Evolutionary conservation across 2,329 filamentous ascomycete genomes (phyloP), one percentile per base, ranked within the genome.

Genomic region (Fusarium agapanthi): DNA sequence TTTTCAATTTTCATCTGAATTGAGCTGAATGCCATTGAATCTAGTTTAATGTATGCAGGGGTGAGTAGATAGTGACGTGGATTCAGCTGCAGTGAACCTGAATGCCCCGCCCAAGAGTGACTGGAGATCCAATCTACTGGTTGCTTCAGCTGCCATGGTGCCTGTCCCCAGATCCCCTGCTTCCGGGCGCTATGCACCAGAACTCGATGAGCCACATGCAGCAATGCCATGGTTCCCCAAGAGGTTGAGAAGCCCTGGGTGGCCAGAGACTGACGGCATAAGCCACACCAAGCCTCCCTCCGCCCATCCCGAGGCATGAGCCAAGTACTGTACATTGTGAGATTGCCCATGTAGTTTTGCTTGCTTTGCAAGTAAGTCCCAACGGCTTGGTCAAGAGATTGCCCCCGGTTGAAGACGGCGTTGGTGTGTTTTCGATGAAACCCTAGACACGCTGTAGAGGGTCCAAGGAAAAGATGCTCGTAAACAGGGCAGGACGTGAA

Each of bases 111-210:
- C 54, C 38, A 45, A 57, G 55, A 68, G 67, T 61, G 61, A 50
- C 65, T 44, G 38, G 63, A 54, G 57, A 73, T 61, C 58, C 51
- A 69, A 73, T 62, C 57, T 61, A 62, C 61, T 61, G 71, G 63
- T 73, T 70, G 75, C 77, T 77, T 77, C 75, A 77, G 74, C 74
- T 67, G 61, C 64, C 61, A 47, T 51, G 55, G 69, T 28, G 20
- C n/a, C 20, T 9, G 18, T 53, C 50, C 45, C 61, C 73, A 67
- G 68, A 41, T 60, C 63, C 62, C 72, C 72, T 76, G 73, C 48
- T 73, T 69, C 69, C 60, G 47, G 67, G 67, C 51, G 65, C 63
- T 68, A 71, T 64, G 67, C 37, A 71, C 72, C 62, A 48, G 55
- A 50, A 67, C 37, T 59, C 45, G 28, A 37, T 47, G 61, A 71